Percentiles rank a stretch among this genome's conserved stretches.
These are phyloP conservation scores for Alternaria burnsii DNA, from an alignment of 2,329 filamentous ascomycete genomes.

Conservation along the genomic window DNA sequence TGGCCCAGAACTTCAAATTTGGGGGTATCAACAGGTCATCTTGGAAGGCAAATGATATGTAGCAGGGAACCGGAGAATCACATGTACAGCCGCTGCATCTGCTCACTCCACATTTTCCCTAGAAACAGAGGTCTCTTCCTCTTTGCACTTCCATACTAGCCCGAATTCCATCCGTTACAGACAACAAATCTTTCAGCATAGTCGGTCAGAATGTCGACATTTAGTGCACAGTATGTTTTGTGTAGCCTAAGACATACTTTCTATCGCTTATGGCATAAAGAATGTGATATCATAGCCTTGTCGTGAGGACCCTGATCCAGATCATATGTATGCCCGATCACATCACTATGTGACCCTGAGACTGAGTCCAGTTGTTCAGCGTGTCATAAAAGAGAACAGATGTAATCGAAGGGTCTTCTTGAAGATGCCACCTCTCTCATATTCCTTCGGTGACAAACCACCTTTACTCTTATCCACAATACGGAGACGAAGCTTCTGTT, in stretches of 20 bases:
- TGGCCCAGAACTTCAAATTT: too few species aligned
- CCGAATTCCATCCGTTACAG: fast-evolving
- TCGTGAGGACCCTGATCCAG: neutral
- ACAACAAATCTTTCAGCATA: too few species aligned
- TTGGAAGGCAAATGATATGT: too few species aligned
- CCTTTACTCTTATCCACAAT: neutral
- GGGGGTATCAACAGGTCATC: too few species aligned
- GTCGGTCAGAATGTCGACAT: neutral
- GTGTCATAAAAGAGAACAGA: neutral
- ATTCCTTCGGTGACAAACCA: neutral
- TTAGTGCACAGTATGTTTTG: neutral
- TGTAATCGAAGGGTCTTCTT: neutral
- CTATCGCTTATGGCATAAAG: neutral
- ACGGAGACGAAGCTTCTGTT: neutral
- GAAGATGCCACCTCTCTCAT: neutral
- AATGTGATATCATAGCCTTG: neutral
- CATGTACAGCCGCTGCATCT: too few species aligned
- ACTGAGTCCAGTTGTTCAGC: neutral
- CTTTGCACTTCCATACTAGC: too few species aligned
- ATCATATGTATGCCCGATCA: neutral
- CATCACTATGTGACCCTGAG: neutral
- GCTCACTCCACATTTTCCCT: too few species aligned
- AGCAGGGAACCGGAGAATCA: too few species aligned
- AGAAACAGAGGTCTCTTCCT: too few species aligned
- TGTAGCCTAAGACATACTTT: neutral